Base-by-base conservation (phyloP, 2,329 filamentous ascomycete species). In the Lasiodiplodia sp. region DNA sequence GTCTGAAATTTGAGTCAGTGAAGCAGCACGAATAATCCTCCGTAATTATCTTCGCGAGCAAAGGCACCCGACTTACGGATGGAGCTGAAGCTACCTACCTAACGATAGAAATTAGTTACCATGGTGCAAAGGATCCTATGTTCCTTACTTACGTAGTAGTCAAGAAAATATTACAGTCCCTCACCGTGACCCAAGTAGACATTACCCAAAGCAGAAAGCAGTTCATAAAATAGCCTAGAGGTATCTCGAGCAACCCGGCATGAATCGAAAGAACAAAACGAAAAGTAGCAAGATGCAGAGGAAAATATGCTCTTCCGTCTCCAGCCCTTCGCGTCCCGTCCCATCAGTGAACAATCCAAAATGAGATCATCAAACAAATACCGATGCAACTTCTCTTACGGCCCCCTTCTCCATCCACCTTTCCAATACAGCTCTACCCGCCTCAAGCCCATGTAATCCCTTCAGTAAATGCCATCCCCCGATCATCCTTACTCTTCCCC, bases 241-340 rank as follows among this genome's bases (percentile, higher is more conserved):
- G 58, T 63, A 63, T 63, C 49, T 63, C 44, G 49, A 49, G 51
- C 38, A 38, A 64, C 47, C 60, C 18, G 37, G 47, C 58, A 28
- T 8, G n/a, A 37, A 64, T 52, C 4, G 47, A 52, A 16, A 44
- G 23, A 40, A 23, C 14, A 51, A 37, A 23, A 28, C 31, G 28
- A 18, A 21, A 60, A 51, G 21, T 25, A 31, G 21, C 37, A 47
- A 47, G 55, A 57, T 37, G 57, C 57, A 60, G 57, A 28, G 47
- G 21, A 47, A 60, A 40, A 63, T n/a, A 34, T 28, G 21, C n/a
- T 11, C 40, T 25, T 38, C 47, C 47, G 34, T n/a, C 28, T 64
- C 28, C 25, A 37, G 58, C 58, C 38, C 34, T 47, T 49, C 40
- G 11, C 57, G 16, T 62, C 40, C 56, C 14, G 23, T 51, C 40